phyloP scores from a whole-genome alignment of 257 asterid species.

The Apocynum venetum region DNA sequence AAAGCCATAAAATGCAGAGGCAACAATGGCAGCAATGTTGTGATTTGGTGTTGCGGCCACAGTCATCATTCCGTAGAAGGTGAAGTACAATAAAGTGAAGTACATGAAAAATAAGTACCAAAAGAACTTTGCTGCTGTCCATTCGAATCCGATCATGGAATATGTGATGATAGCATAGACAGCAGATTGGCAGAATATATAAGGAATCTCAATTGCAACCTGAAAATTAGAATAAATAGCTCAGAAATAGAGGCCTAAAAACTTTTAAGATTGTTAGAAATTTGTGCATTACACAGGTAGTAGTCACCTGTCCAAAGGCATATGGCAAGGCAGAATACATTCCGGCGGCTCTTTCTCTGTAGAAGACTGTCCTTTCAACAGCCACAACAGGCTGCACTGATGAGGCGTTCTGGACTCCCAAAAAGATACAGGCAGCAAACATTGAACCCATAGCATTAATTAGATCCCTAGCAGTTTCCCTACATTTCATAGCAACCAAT shows the following conservation, averaged over 20 bases:
- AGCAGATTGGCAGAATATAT: constrained; percentile 44
- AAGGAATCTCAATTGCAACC: constrained; percentile 61
- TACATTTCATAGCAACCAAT: constrained; percentile 18
- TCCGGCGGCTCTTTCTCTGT: constrained; percentile 81
- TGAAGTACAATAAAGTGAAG: constrained; percentile 60
- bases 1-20: constrained; percentile 34
- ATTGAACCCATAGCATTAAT: constrained; percentile 67
- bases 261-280: background rate
- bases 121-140: constrained; percentile 58
- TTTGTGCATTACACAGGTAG: background rate
- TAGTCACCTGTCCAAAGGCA: constrained; percentile 63
- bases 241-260: background rate
- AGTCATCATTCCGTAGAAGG: constrained; percentile 74
- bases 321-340: constrained; percentile 80
- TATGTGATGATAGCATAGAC: constrained; percentile 51
- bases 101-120: constrained; percentile 63
- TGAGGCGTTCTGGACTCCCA: constrained; percentile 61
- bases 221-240: constrained; percentile 20
- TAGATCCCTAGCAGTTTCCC: constrained; percentile 44
- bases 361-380: constrained; percentile 74
- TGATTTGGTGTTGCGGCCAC: constrained; percentile 72
- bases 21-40: constrained; percentile 51
- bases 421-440: constrained; percentile 53
- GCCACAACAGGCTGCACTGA: constrained; percentile 78
- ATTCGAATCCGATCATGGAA: constrained; percentile 65